phyloP scores from a whole-genome alignment of 2,329 filamentous ascomycete species.

The Arthroderma sp. region DNA sequence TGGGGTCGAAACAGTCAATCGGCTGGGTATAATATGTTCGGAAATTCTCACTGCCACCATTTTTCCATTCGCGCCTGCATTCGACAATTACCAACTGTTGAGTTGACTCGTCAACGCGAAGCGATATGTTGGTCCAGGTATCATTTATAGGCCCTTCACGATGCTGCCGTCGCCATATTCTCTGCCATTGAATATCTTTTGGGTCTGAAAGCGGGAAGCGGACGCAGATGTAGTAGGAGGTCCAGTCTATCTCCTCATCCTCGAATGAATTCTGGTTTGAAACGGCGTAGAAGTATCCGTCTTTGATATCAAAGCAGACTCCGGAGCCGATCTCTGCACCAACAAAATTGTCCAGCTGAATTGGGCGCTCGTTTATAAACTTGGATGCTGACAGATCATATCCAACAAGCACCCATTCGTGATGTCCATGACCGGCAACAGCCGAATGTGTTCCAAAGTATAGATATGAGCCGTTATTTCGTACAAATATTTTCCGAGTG shows the following conservation, averaged over 20 bases:
- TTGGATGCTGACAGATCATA: constrained; percentile 33
- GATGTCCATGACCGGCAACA: constrained; percentile 36
- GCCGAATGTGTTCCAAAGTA: constrained; percentile 54
- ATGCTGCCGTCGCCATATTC: constrained; percentile 54
- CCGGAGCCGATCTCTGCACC: constrained; percentile 54
- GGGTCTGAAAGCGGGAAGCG: constrained; percentile 44
- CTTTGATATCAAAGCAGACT: constrained; percentile 58
- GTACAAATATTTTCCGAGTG: constrained; percentile 50
- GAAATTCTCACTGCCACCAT: constrained; percentile 43
- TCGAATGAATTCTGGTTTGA: constrained; percentile 53
- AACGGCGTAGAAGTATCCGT: constrained; percentile 54
- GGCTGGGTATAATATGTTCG: constrained; percentile 52
- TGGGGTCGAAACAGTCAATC: constrained; percentile 17
- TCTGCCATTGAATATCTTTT: constrained; percentile 36
- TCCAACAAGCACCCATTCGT: constrained; percentile 50
- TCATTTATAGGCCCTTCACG: constrained; percentile 60
- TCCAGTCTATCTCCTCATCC: constrained; percentile 50
- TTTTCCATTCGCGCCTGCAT: constrained; percentile 53
- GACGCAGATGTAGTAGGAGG: constrained; percentile 55
- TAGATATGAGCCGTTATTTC: constrained; percentile 48
- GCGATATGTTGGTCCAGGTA: constrained; percentile 54
- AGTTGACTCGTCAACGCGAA: constrained; percentile 47
- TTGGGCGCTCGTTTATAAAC: constrained; percentile 31
- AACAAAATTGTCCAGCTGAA: constrained; percentile 46
- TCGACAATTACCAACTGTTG: constrained; percentile 52